Conservation (phyloP, 208 protist species). For the Angomonas ambiguus region DNA sequence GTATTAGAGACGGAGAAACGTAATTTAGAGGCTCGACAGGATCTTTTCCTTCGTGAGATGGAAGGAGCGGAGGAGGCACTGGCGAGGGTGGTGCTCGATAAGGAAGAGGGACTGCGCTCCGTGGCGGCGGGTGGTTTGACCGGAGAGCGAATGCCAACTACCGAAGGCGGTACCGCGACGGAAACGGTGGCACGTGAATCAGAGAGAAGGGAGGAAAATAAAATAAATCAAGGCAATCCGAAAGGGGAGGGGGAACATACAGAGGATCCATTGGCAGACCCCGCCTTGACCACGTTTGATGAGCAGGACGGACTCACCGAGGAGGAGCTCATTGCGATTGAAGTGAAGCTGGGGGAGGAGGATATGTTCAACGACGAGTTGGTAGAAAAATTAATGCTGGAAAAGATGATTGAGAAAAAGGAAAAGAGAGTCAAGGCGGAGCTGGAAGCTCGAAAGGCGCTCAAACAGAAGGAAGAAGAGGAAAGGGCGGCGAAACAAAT, state of each 20-base stretch:
- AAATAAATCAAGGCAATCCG: neutral
- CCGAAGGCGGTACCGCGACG: neutral
- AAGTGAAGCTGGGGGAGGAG: slow-evolving; percentile 58
- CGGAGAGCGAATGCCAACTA: neutral
- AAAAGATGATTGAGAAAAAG: slow-evolving; percentile 81
- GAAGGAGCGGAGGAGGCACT: slow-evolving; percentile 49
- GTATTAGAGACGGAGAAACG: slow-evolving; percentile 57
- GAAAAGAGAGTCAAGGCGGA: slow-evolving; percentile 55
- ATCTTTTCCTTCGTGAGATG: slow-evolving; percentile 70
- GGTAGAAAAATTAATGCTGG: slow-evolving; percentile 73
- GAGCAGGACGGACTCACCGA: slow-evolving; percentile 75
- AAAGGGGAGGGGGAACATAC: slow-evolving; percentile 1
- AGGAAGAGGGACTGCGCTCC: slow-evolving; percentile 15
- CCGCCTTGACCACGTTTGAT: slow-evolving; percentile 53
- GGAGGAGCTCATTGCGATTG: slow-evolving; percentile 75
- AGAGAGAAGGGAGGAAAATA: neutral
- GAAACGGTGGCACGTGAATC: neutral
- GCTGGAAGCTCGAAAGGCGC: slow-evolving; percentile 17
- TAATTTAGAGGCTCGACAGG: slow-evolving; percentile 35
- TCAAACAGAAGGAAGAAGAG: neutral
- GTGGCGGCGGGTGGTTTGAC: slow-evolving; percentile 11
- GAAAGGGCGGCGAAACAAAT: neutral
- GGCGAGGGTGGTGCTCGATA: slow-evolving; percentile 26
- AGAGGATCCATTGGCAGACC: slow-evolving; percentile 15
- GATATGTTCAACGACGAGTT: slow-evolving; percentile 67